Evolutionary conservation across 2,329 filamentous ascomycete genomes (phyloP), one percentile per base, ranked within the genome.

Genomic region (Diaporthe citrichinensis): DNA sequence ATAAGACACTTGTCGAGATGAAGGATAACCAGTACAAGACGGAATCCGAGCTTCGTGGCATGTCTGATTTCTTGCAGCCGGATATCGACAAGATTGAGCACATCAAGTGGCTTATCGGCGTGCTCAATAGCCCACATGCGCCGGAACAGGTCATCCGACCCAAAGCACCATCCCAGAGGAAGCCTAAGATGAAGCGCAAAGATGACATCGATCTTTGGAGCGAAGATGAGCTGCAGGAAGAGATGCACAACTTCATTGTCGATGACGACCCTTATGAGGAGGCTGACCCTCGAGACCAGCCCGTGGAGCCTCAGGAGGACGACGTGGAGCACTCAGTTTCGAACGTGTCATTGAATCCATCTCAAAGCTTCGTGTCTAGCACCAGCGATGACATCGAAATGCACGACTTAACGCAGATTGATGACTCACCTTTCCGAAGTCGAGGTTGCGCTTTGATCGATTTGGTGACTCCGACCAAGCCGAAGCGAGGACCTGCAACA

Each of bases 1-100:
- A 82, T n/a, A 91, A 88, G 62, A 82, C 92, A 23, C 87, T 87
- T 14, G 79, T 86, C 1, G 87, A 91, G 28, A 90, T 95, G 46
- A 77, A 86, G 31, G 78, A 81, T 1, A 84, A 88, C 23, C 81
- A 86, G 41, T 95, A 92, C 90, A 81, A 83, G 15, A 89, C 85
- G 10, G 84, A 85, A 31, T 79, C 83, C 1, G 87, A 92, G 20
- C 81, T 97, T 20, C 84, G 86, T 36, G 84, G 83, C 8, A 90
- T 85, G 67, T 81, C 87, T 46, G 80, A 80, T 14, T 80, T 87
- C 2, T 83, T 89, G 77, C 79, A 84, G 71, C 78, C 79, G 51
- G 80, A 80, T 17, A 79, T 98, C 0, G 88, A 90, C 49, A 89
- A 93, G 73, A 89, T 90, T 67, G 85, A 92, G 79, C 83, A 90